These are phyloP conservation scores for Auricularia cornea DNA, from an alignment of 768 basidiomycete species.

Conservation along the genomic window DNA sequence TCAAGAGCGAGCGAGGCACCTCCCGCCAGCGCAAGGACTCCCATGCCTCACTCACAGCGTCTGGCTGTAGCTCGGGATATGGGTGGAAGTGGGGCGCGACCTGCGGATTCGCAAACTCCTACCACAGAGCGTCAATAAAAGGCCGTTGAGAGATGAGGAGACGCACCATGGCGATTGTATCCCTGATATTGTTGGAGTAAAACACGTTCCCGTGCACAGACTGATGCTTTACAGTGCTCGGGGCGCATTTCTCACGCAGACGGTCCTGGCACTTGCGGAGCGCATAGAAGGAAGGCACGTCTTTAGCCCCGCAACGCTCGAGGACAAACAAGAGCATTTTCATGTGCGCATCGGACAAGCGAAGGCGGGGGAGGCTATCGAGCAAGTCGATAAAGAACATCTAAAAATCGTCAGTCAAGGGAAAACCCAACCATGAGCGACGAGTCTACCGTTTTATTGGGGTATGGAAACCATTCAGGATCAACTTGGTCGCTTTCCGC, in stretches of 20 bases:
- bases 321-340: constrained; percentile 26
- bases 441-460: too few species aligned
- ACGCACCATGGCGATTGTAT: neutral
- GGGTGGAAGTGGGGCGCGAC: neutral
- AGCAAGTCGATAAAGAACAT: constrained; percentile 21
- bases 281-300: constrained; percentile 23
- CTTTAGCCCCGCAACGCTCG: constrained; percentile 20
- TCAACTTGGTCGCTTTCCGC: too few species aligned
- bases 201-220: constrained; percentile 24
- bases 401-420: too few species aligned
- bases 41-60: neutral
- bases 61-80: neutral
- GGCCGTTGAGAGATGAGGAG: too few species aligned
- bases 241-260: constrained; percentile 10
- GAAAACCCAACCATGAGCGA: too few species aligned
- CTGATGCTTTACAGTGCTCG: constrained; percentile 12
- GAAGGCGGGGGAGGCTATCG: constrained; percentile 24
- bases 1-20: constrained; percentile 2
- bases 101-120: constrained; percentile 4
- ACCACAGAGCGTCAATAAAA: neutral
- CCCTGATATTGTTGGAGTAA: constrained; percentile 18
- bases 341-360: constrained; percentile 27
- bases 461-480: too few species aligned
- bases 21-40: neutral
- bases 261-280: constrained; percentile 19